phyloP scores from a whole-genome alignment of 805 yeast genomes.

The Candida saitoana region DNA sequence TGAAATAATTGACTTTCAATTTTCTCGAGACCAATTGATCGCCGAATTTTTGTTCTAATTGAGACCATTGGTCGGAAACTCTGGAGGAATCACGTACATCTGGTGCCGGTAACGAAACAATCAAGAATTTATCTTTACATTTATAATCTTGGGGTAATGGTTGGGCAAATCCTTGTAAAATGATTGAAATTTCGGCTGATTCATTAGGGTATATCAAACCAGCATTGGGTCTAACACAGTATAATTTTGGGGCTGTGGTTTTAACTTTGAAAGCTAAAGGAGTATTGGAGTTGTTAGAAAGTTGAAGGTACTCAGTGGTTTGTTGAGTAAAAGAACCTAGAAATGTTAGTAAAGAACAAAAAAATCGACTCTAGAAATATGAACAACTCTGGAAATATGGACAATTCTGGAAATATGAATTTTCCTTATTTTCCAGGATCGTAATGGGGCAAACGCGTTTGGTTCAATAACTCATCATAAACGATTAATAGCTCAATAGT shows the following conservation, averaged over 20 bases:
- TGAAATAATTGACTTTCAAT: constrained; percentile 56
- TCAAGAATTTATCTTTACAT: constrained; percentile 89
- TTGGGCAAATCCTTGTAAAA: constrained; percentile 75
- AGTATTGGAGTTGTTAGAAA: constrained; percentile 52
- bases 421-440: no score
- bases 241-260: constrained; percentile 94
- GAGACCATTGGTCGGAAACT: constrained; percentile 73
- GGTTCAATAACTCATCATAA: no score
- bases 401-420: no score
- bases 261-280: constrained; percentile 89
- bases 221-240: constrained; percentile 96
- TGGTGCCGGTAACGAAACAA: constrained; percentile 79
- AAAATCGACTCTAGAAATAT: no score
- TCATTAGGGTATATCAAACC: constrained; percentile 73
- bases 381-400: no score
- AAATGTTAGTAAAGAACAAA: constrained; percentile 10
- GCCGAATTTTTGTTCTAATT: constrained; percentile 58
- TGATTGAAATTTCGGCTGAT: constrained; percentile 68
- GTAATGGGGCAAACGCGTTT: no score
- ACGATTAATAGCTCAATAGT: no score
- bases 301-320: constrained; percentile 57
- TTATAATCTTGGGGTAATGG: constrained; percentile 71
- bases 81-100: constrained; percentile 49
- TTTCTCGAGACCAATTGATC: constrained; percentile 57
- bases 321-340: constrained; percentile 73